These are phyloP conservation scores for Didymosphaeria variabile DNA, from an alignment of 2,329 filamentous ascomycete species.

Conservation along the genomic window DNA sequence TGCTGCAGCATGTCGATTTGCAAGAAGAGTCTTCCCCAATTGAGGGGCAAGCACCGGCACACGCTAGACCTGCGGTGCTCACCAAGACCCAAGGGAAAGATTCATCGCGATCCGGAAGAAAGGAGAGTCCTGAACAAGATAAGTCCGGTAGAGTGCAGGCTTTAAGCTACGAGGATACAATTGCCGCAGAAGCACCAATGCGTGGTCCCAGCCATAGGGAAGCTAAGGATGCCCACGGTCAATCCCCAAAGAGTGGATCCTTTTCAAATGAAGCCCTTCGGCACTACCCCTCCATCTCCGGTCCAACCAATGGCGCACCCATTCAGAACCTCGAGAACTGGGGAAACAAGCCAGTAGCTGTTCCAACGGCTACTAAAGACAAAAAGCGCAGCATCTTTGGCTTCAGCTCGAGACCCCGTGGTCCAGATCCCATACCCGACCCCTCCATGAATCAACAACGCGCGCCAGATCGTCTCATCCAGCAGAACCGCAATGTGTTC, in stretches of 20 bases:
- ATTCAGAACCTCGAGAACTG: slow-evolving; percentile 85
- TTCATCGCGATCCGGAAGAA: slow-evolving; percentile 36
- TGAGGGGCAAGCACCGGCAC: slow-evolving; percentile 55
- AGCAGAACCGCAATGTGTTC: slow-evolving; percentile 72
- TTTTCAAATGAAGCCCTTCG: slow-evolving; percentile 39
- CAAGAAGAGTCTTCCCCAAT: slow-evolving; percentile 55
- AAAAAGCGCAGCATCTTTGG: slow-evolving; percentile 77
- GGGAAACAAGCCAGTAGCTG: slow-evolving; percentile 75
- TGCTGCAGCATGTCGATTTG: slow-evolving; percentile 88
- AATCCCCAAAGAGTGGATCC: slow-evolving; percentile 47
- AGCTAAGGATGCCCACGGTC: slow-evolving; percentile 28
- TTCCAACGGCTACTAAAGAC: slow-evolving; percentile 74
- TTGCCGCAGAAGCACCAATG: slow-evolving; percentile 66
- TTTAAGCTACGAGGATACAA: slow-evolving; percentile 65
- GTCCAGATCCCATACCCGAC: slow-evolving; percentile 68
- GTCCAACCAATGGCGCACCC: slow-evolving; percentile 81
- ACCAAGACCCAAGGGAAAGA: slow-evolving; percentile 55
- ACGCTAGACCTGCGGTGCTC: slow-evolving; percentile 27
- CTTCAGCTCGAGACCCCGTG: slow-evolving; percentile 71
- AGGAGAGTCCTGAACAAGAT: slow-evolving; percentile 52
- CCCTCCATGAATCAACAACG: slow-evolving; percentile 28
- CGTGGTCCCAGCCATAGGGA: slow-evolving; percentile 53
- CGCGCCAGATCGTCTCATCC: slow-evolving; percentile 34
- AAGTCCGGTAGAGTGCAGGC: slow-evolving; percentile 52
- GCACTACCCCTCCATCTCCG: slow-evolving; percentile 71